phyloP scores from a whole-genome alignment of 768 basidiomycete genomes.

The Pleurotus djamor region DNA sequence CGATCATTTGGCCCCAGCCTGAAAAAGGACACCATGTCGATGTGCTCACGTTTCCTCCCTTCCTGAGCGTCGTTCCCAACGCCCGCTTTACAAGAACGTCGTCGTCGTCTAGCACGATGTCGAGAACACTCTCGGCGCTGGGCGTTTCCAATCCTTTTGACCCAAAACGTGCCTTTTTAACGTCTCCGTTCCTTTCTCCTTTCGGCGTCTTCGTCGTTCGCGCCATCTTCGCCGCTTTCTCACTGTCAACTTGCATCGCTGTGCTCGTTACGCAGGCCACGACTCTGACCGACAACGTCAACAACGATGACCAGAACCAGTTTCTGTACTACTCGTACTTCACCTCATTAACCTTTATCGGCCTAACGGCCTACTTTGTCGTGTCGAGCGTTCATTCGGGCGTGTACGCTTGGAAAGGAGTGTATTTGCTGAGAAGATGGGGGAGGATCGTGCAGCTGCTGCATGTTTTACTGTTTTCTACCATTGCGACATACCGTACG shows the following conservation, averaged over 20 bases:
- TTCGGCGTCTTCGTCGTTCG: constrained; percentile 40
- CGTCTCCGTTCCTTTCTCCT: constrained; percentile 46
- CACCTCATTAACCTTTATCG: constrained; percentile 61
- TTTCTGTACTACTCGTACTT: constrained; percentile 55
- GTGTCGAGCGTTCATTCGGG: constrained; percentile 54
- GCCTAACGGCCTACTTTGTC: constrained; percentile 61
- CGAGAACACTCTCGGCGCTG: constrained; percentile 13
- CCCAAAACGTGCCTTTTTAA: constrained; percentile 34
- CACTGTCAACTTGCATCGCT: constrained; percentile 37
- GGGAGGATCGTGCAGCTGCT: constrained; percentile 49
- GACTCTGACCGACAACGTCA: constrained; percentile 23
- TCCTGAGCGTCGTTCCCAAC: no score
- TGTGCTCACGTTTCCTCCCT: no score
- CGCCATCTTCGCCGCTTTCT: constrained; percentile 48
- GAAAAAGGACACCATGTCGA: no score
- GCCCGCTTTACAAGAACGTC: no score
- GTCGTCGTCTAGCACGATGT: constrained; percentile 9
- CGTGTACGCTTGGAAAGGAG: constrained; percentile 32
- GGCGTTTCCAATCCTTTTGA: constrained; percentile 28
- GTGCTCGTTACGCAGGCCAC: constrained; percentile 31
- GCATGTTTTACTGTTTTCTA: constrained; percentile 52
- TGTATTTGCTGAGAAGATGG: constrained; percentile 63
- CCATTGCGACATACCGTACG: constrained; percentile 58
- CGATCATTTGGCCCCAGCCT: no score
- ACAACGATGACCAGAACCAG: constrained; percentile 11